Percentiles rank a stretch among this genome's conserved stretches.
These are phyloP conservation scores for Flaveria sonorensis DNA, from an alignment of 129 eudicot genomes.

Conservation along the genomic window DNA sequence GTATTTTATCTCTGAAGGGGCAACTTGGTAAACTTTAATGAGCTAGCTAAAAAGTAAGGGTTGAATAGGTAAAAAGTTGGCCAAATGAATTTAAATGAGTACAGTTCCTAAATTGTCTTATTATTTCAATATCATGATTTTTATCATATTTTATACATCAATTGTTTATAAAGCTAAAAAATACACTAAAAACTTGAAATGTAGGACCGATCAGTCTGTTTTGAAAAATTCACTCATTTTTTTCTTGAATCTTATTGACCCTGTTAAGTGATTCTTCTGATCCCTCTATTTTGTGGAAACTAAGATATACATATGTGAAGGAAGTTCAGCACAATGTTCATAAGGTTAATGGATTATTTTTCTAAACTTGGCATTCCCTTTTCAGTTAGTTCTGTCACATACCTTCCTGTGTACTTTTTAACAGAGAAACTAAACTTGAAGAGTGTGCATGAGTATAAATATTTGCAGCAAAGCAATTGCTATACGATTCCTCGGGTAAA, in stretches of 20 bases:
- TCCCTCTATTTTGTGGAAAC: not conserved
- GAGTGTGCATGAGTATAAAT: constrained; percentile 61
- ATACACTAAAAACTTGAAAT: not conserved
- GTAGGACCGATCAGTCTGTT: not conserved
- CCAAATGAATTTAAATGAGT: not conserved
- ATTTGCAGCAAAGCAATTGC: constrained; percentile 82
- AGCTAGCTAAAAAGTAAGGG: not conserved
- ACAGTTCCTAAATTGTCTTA: not conserved
- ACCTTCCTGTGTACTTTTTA: constrained; percentile 8
- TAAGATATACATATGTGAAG: not conserved
- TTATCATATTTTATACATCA: not conserved
- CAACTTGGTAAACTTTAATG: not conserved
- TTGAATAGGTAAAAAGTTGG: not conserved
- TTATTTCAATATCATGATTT: not conserved
- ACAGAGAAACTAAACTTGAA: constrained; percentile 78
- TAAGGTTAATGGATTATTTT: not conserved
- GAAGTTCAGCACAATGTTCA: not conserved
- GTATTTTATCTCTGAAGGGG: not conserved
- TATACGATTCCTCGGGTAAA: constrained; percentile 69
- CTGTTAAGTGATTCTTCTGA: not conserved
- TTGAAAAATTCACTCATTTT: not conserved
- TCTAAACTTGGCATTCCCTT: not conserved
- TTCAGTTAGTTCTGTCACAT: not conserved
- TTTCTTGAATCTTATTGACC: not conserved
- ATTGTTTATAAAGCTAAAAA: not conserved